Evolutionary conservation across 495 filamentous ascomycete species (phyloP), one percentile per base, ranked within the genome.

Genomic region (Daldinia decipiens): DNA sequence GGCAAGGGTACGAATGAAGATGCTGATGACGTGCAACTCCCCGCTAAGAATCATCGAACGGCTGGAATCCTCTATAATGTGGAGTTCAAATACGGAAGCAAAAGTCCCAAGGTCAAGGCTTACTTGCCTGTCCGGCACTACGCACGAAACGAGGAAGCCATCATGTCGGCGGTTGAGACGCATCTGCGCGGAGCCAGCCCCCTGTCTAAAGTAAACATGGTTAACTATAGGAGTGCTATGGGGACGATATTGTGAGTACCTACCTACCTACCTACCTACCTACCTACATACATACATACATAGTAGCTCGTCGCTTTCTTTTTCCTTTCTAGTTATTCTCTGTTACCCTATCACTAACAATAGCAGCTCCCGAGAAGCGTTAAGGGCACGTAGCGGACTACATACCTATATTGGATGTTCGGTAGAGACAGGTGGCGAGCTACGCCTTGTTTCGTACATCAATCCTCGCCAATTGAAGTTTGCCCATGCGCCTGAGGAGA

Each of bases 11-110:
- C 13, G 50, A 36, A 36, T 36, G 11, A 36, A 36, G 50, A 31
- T 31, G 51, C 0, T 19, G 51, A 31, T 32, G 29, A 32, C 29
- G 24, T n/a, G 8, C 51, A 54, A 54, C 51, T 54, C 24, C 51
- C 51, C 26, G 26, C 29, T 1, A 54, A 32, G 24, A 27, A 54
- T 54, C 58, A 60, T 50, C 58, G 58, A 7, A 60, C 58, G 0
- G 58, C 58, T 34, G 58, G 58, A 4, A 60, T 60, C n/a, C 40
- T 60, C 13, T 60, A 60, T 19, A 60, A 60, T 50, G 40, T 60
- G 27, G 58, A 60, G 45, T 60, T 60, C 27, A 47, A 36, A 9
- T 29, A 29, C n/a, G 58, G 58, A 17, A 40, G 29, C 27, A 31
- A 24, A 19, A 40, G 17, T 11, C 58, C 58, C 19, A 32, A 31